phyloP scores from a whole-genome alignment of 345 rosid species.

The Rhizophora apiculata region DNA sequence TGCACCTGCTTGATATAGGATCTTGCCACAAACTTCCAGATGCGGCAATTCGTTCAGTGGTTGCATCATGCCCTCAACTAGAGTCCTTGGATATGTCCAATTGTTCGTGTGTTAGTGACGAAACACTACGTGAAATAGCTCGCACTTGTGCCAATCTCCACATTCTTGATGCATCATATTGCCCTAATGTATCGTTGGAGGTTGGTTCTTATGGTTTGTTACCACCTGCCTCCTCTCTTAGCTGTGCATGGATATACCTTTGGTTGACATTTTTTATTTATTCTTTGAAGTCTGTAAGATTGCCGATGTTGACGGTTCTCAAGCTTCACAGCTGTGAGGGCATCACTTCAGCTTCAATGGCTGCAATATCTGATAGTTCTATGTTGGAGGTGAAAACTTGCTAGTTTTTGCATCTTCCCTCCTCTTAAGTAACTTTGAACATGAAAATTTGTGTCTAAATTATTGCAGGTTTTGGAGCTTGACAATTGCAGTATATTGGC shows the following conservation, averaged over 20 bases:
- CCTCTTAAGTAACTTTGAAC: not conserved
- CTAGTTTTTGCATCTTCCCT: constrained; percentile 9
- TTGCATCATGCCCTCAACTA: constrained; percentile 73
- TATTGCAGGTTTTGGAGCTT: constrained; percentile 85
- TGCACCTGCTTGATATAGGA: constrained; percentile 75
- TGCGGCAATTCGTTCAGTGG: constrained; percentile 89
- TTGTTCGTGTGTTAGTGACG: constrained; percentile 93
- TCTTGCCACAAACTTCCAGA: constrained; percentile 94
- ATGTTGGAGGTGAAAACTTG: constrained; percentile 64
- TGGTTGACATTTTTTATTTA: constrained; percentile 29
- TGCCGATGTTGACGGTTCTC: constrained; percentile 78
- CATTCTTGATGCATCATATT: constrained; percentile 80
- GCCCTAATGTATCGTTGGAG: constrained; percentile 95
- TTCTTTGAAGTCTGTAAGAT: constrained; percentile 72
- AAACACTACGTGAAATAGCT: constrained; percentile 83
- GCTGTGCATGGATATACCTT: constrained; percentile 5
- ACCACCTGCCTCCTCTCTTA: constrained; percentile 1
- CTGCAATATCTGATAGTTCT: constrained; percentile 67
- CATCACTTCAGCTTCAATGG: constrained; percentile 94
- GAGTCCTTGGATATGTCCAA: constrained; percentile 90
- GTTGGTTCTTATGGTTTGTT: constrained; percentile 37
- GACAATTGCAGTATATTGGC: constrained; percentile 85
- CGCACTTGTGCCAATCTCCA: constrained; percentile 62
- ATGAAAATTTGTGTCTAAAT: constrained; percentile 3
- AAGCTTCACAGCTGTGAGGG: constrained; percentile 94